These are phyloP conservation scores for Elongisporangium prolatum DNA, from an alignment of 352 stramenopile species.

Conservation along the genomic window DNA sequence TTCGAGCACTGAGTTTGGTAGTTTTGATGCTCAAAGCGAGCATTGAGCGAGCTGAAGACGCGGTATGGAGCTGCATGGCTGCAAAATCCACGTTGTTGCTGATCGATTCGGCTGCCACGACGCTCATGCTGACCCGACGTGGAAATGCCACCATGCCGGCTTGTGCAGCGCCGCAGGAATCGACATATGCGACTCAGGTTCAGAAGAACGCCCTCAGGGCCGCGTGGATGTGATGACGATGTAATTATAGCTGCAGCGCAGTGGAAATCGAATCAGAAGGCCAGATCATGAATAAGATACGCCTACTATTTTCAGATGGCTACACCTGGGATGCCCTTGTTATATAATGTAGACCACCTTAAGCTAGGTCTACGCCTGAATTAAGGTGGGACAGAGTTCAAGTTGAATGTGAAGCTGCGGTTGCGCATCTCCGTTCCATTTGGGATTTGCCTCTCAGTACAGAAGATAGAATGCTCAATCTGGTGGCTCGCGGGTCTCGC, in stretches of 20 bases:
- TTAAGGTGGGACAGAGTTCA: background rate
- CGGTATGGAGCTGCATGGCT: background rate
- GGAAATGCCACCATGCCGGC: background rate
- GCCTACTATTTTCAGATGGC: background rate
- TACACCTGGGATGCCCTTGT: background rate
- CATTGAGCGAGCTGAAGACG: background rate
- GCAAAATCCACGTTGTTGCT: background rate
- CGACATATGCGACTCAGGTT: slow-evolving; percentile 1
- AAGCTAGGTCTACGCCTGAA: background rate
- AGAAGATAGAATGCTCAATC: slow-evolving; percentile 7
- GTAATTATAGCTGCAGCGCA: background rate
- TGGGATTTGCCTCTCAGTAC: background rate
- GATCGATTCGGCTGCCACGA: background rate
- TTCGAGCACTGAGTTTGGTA: background rate
- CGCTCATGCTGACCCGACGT: background rate
- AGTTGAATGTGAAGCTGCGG: background rate
- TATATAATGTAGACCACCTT: background rate
- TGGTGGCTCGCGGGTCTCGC: slow-evolving; percentile 10
- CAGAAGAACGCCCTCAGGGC: background rate
- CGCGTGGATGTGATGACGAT: background rate
- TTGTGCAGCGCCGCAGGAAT: background rate
- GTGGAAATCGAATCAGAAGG: background rate
- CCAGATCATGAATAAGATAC: background rate
- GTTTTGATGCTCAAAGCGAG: background rate
- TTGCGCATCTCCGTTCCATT: background rate